Evolutionary conservation across 1,284 basidiomycete genomes (phyloP), one percentile per base, ranked within the genome.

Genomic region (Entoloma clypeatum): DNA sequence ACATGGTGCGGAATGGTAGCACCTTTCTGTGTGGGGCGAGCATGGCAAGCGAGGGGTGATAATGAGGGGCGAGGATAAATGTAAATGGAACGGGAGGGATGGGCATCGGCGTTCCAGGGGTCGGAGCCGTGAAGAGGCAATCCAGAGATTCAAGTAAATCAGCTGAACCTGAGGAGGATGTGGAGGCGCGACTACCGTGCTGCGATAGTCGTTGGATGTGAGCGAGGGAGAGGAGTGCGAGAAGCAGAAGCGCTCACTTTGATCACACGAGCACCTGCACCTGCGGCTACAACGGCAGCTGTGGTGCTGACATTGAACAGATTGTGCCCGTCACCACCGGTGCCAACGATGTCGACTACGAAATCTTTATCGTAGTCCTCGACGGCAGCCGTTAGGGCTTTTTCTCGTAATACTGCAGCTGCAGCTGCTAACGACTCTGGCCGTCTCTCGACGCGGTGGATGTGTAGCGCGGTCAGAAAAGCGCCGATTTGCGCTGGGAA

Each of bases 251-350:
- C n/a, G 39, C 74, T 49, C 57, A 92, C 92, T 74, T 98, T 98
- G 64, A 93, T 83, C 1, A 98, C 91, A 37, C 92, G 75, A 1
- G 91, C 88, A 10, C 95, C 95, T 1, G 93, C 90, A 10, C 95
- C 95, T 13, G 92, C 92, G 17, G 94, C 94, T 13, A 99, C 91
- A 46, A 99, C 80, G 3, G 82, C 93, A 2, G 95, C 95, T 0
- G 92, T 89, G 0, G 95, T 98, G 56, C 92, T 95, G 31, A 98
- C 94, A 61, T 99, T 98, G 75, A 95, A 99, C 0, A 95, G 88
- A 57, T 98, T 92, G 66, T 95, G 84, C 0, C 94, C 94, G 65
- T 98, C 95, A 8, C 95, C 95, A n/a, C 95, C 95, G 7, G 52
- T 62, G 33, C 60, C 75, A 27, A 78, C 76, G 39, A 85, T 83